Evolutionary conservation across 345 rosid genomes (phyloP), one percentile per base, ranked within the genome.

Genomic region (Garcia nutans): DNA sequence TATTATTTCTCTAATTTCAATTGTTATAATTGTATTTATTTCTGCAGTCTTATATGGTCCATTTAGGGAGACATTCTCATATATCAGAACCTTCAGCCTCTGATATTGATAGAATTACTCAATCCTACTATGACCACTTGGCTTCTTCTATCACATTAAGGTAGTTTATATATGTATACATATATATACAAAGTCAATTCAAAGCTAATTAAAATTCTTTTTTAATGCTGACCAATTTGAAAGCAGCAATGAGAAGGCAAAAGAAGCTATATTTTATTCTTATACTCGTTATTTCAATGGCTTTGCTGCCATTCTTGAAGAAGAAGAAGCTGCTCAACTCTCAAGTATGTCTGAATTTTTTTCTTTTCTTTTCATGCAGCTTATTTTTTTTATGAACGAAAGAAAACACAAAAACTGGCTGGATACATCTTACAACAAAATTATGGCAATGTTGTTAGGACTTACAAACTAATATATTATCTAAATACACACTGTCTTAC

Each of bases 231-330:
- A 24, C 31, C 7, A 37, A 37, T 3, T 37, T 37, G 6, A 31
- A 37, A 31, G 52, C 73, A 71, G 82, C 54, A 63, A 69, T 28
- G 63, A 75, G 42, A 45, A 61, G 12, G 79, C 79, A 9, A 49
- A 72, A 65, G 69, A 75, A 13, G 73, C 76, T 5, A 80, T 80
- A 33, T 65, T 80, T 12, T 80, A 80, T 23, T 75, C 82, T 9
- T 75, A 80, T 44, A 71, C 82, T 1, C 71, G 68, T 6, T 33
- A 71, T 17, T 75, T 80, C 73, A 80, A 80, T 65, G 82, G 79
- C 11, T 75, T 80, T 58, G 82, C 79, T n/a, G 82, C 82, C 8
- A 71, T 6, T n/a, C 70, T 80, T 20, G 79, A 80, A 45, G 82
- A 75, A 22, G 76, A 71, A n/a, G 69, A 73, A 59, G 77, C 42